Evolutionary conservation across 805 yeast genomes (phyloP).

Genomic region (Monosporozyma aquatica): DNA sequence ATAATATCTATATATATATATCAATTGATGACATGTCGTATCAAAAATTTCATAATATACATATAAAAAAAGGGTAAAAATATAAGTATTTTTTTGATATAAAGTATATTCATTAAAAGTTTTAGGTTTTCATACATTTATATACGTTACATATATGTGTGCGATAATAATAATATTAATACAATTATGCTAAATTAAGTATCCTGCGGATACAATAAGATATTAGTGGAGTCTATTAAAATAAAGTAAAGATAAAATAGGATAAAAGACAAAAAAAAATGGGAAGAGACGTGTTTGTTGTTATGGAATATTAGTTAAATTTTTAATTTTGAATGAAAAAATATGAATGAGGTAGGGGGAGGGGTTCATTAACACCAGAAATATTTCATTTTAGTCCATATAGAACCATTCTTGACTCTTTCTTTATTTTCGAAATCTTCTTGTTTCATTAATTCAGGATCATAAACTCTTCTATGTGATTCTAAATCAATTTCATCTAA

Average conservation of each 20-base stretch:
- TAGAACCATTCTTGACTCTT: conserved; percentile 11
- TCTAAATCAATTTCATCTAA: conserved; percentile 36
- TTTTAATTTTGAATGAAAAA: neutral
- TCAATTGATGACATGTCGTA: too few relatives aligned
- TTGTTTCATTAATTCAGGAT: conserved; percentile 34
- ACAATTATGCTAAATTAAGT: conserved; percentile 1
- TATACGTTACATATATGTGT: neutral
- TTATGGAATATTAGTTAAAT: neutral
- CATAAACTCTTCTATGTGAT: conserved; percentile 33
- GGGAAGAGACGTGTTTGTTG: too few relatives aligned
- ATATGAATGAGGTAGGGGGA: neutral
- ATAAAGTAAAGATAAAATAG: neutral
- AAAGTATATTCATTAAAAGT: conserved; percentile 1
- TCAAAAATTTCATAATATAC: neutral
- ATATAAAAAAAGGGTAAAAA: neutral
- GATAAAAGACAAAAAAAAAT: neutral
- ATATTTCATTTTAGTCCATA: conserved; percentile 30
- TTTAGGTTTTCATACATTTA: neutral
- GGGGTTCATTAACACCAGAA: conserved; percentile 37
- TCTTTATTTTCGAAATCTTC: conserved; percentile 33
- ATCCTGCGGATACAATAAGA: conserved; percentile 1
- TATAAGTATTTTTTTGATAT: neutral
- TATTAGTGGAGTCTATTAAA: neutral
- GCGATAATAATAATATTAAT: neutral
- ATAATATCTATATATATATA: neutral